A percentile compares a stretch with the other conserved stretches of the same genome.
Conservation (phyloP, 768 basidiomycete species). For the Tricholoma terreum region DNA sequence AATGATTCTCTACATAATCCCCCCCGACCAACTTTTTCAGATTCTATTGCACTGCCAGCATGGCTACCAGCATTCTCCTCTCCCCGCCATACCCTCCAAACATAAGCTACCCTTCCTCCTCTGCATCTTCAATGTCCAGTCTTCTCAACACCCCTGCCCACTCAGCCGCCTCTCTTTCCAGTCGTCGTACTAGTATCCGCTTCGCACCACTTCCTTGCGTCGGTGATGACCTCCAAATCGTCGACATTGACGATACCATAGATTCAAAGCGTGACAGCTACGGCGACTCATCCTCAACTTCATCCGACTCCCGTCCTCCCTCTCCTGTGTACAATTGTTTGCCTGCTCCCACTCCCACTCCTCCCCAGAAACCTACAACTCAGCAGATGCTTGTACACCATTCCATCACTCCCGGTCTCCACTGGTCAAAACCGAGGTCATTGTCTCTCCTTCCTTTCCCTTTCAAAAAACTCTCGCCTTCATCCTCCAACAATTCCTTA, state of each 20-base stretch:
- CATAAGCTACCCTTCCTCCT: conserved; percentile 9
- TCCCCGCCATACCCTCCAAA: too few relatives aligned
- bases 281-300: conserved; percentile 8
- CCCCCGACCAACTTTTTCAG: too few relatives aligned
- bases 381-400: conserved; percentile 23
- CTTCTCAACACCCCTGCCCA: conserved; percentile 3
- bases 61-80: conserved; percentile 1
- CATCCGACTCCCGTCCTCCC: conserved; percentile 1
- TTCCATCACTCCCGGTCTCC: conserved; percentile 16
- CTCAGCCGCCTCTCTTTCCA: neutral
- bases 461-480: conserved; percentile 23
- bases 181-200: conserved; percentile 45
- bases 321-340: conserved; percentile 4
- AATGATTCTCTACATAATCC: too few relatives aligned
- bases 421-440: conserved; percentile 25
- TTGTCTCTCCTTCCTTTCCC: conserved; percentile 16
- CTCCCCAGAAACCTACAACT: conserved; percentile 22
- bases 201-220: conserved; percentile 91
- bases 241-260: conserved; percentile 41
- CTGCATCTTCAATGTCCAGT: conserved; percentile 15
- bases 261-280: conserved; percentile 19
- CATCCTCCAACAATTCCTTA: conserved; percentile 18
- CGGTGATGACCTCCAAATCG: conserved; percentile 58
- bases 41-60: too few relatives aligned
- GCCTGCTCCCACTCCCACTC: too few relatives aligned